Conservation (phyloP, 768 basidiomycete genomes). For the Tylopilus vinaceipallidus region DNA sequence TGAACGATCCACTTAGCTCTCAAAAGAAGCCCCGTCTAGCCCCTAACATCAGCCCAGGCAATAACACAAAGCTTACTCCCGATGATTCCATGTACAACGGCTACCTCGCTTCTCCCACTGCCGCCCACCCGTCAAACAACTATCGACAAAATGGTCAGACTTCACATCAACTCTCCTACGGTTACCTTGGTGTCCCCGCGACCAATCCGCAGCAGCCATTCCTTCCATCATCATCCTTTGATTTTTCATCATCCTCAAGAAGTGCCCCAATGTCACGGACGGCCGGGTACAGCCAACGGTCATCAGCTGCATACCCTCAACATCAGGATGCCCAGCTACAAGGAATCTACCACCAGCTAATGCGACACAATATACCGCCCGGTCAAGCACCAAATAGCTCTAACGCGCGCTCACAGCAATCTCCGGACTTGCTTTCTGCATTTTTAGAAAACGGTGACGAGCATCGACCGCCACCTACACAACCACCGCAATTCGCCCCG, state of each 20-base stretch:
- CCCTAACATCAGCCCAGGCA: constrained; percentile 19
- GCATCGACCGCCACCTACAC: constrained; percentile 21
- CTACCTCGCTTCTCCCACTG: constrained; percentile 33
- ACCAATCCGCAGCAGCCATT: constrained; percentile 22
- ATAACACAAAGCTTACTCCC: constrained; percentile 21
- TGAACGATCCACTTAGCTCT: constrained; percentile 22
- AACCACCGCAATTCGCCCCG: constrained; percentile 24
- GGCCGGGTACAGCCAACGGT: constrained; percentile 25
- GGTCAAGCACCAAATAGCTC: constrained; percentile 17
- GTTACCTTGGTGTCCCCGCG: constrained; percentile 19
- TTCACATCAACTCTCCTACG: constrained; percentile 28
- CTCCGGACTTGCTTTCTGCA: constrained; percentile 28
- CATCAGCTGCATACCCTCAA: constrained; percentile 25
- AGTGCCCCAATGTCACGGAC: constrained; percentile 21
- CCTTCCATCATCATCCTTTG: constrained; percentile 27
- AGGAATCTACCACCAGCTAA: constrained; percentile 32
- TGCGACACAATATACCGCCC: constrained; percentile 26
- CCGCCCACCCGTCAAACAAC: constrained; percentile 24
- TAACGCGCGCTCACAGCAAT: constrained; percentile 24
- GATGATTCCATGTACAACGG: constrained; percentile 32
- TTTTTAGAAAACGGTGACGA: constrained; percentile 32
- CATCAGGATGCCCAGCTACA: constrained; percentile 31
- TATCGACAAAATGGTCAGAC: constrained; percentile 30
- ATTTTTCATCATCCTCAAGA: constrained; percentile 32
- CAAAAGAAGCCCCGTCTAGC: constrained; percentile 34